Conservation (phyloP, 116 monocot species). For the Posidonia oceanica region DNA sequence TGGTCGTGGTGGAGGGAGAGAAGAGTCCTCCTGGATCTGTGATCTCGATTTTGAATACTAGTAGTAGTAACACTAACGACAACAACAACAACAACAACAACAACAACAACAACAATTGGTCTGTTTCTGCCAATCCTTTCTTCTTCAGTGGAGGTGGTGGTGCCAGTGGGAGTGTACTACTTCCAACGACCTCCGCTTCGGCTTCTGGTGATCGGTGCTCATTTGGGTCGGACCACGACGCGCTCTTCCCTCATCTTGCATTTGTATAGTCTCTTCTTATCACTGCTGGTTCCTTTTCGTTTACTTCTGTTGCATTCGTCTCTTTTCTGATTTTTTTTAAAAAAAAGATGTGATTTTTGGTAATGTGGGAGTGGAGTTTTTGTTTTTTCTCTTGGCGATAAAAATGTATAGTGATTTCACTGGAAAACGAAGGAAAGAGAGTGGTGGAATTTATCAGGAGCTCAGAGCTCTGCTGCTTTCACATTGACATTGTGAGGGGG, state of each 20-base stretch:
- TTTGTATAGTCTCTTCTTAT: not conserved
- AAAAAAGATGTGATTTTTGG: no score
- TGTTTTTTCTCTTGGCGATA: not conserved
- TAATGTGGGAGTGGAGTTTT: not conserved
- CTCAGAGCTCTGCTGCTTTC: slow-evolving; percentile 1
- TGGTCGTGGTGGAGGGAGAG: not conserved
- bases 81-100: not conserved
- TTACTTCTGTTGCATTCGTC: not conserved
- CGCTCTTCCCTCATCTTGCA: slow-evolving; percentile 2
- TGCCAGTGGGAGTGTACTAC: not conserved
- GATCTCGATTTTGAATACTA: not conserved
- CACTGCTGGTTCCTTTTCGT: not conserved
- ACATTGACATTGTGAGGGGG: not conserved
- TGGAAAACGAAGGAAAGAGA: no score
- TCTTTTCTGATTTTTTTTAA: no score
- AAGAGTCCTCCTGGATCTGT: not conserved
- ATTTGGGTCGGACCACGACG: slow-evolving; percentile 22
- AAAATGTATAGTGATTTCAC: not conserved
- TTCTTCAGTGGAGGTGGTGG: not conserved
- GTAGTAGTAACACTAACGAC: not conserved
- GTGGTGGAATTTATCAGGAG: no score
- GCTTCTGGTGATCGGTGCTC: slow-evolving; percentile 15
- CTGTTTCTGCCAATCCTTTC: not conserved
- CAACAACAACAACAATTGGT: not conserved
- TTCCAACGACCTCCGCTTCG: slow-evolving; percentile 8